Percentiles rank a stretch among this genome's conserved stretches.
Conservation (phyloP, 371 early-diverging fungal genomes). For the Rhizopus arrhizus region DNA sequence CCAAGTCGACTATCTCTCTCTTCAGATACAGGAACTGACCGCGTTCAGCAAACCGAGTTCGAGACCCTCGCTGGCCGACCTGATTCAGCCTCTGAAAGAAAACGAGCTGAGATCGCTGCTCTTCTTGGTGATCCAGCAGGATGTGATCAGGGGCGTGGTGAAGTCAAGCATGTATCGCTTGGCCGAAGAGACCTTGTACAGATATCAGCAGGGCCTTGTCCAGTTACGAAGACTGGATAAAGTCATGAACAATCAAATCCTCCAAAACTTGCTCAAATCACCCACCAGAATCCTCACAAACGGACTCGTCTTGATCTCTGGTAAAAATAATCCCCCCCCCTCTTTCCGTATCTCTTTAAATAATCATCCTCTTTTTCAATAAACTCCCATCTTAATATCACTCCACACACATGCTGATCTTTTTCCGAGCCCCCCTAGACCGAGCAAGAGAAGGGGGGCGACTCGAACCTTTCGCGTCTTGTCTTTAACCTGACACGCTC, state of each 20-base stretch:
- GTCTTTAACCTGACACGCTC: no score
- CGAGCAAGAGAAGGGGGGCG: no score
- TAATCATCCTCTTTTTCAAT: no score
- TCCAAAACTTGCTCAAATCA: conserved; percentile 13
- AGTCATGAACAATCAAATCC: conserved; percentile 13
- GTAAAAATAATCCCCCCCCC: conserved; percentile 9
- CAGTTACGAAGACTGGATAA: conserved; percentile 13
- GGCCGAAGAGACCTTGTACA: not conserved
- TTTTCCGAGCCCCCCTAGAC: no score
- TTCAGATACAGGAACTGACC: conserved; percentile 17
- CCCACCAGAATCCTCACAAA: conserved; percentile 21
- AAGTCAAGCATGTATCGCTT: conserved; percentile 3
- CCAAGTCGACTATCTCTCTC: conserved; percentile 31
- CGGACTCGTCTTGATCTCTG: conserved; percentile 20
- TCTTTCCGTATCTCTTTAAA: no score
- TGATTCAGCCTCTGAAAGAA: conserved; percentile 15
- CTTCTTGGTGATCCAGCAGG: conserved; percentile 20
- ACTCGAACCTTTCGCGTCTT: no score
- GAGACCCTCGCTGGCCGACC: conserved; percentile 13
- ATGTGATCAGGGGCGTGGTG: conserved; percentile 5
- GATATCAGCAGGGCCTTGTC: conserved; percentile 20
- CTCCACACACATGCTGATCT: no score
- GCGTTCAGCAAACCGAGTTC: conserved; percentile 2
- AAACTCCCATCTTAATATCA: no score
- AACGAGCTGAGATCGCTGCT: conserved; percentile 16